Conservation (phyloP, 2,329 filamentous ascomycete genomes). For the Neurospora sp. region DNA sequence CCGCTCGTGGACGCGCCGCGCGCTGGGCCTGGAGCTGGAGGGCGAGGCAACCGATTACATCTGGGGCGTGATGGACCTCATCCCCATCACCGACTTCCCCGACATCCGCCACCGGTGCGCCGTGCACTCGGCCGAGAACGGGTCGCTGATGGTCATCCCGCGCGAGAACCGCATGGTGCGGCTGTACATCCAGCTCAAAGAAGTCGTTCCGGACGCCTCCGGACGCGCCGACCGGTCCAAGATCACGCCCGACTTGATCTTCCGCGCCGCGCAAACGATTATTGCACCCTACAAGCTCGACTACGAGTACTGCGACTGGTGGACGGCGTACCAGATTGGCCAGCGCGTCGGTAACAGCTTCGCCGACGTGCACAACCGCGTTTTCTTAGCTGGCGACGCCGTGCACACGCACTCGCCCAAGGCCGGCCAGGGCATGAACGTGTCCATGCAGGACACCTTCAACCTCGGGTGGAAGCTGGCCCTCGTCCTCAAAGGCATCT, state of each 20-base stretch:
- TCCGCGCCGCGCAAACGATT: slow-evolving; percentile 53
- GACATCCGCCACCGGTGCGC: slow-evolving; percentile 22
- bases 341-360: slow-evolving; percentile 53
- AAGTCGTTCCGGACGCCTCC: slow-evolving; percentile 32
- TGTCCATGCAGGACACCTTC: slow-evolving; percentile 57
- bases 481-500: slow-evolving; percentile 33
- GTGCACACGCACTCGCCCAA: slow-evolving; percentile 49
- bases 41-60: slow-evolving; percentile 22
- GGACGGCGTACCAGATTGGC: slow-evolving; percentile 58
- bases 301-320: slow-evolving; percentile 58
- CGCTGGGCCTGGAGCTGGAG: slow-evolving; percentile 31
- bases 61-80: slow-evolving; percentile 23
- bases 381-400: slow-evolving; percentile 64
- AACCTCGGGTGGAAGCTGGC: slow-evolving; percentile 51
- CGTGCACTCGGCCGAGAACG: slow-evolving; percentile 20
- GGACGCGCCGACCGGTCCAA: slow-evolving; percentile 47
- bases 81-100: slow-evolving; percentile 22
- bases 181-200: slow-evolving; percentile 54
- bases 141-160: slow-evolving; percentile 23
- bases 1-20: slow-evolving; percentile 52
- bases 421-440: slow-evolving; percentile 64
- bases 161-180: slow-evolving; percentile 42
- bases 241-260: slow-evolving; percentile 54
- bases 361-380: slow-evolving; percentile 37
- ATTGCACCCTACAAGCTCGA: slow-evolving; percentile 57